These are phyloP conservation scores for Hypholoma sublateritium DNA, from an alignment of 768 basidiomycete species.

Conservation along the genomic window DNA sequence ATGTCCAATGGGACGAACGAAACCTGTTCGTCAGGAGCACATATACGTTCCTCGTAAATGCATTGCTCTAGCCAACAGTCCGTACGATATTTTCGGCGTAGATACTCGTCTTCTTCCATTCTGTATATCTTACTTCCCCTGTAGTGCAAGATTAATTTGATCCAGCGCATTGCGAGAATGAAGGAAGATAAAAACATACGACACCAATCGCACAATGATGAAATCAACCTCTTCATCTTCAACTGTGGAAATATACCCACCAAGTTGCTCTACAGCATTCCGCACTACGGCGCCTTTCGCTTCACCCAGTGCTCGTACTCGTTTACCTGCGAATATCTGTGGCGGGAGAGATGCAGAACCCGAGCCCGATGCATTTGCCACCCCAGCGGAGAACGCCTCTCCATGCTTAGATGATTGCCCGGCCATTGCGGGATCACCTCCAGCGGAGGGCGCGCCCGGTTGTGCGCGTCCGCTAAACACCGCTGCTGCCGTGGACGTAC, in stretches of 20 bases:
- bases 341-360: constrained; percentile 5
- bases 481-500: constrained; percentile 32
- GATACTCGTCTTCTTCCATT: constrained; percentile 47
- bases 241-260: constrained; percentile 49
- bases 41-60: constrained; percentile 73
- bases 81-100: constrained; percentile 67
- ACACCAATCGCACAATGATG: constrained; percentile 71
- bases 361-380: constrained; percentile 2
- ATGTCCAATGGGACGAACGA: constrained; percentile 68
- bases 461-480: constrained; percentile 8
- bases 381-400: not conserved
- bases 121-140: constrained; percentile 73
- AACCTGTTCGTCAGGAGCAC: constrained; percentile 63
- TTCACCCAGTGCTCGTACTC: constrained; percentile 65
- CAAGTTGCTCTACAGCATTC: constrained; percentile 56
- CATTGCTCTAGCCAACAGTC: constrained; percentile 95
- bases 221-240: constrained; percentile 56
- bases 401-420: not conserved
- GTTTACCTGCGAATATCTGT: constrained; percentile 54
- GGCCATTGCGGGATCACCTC: not conserved
- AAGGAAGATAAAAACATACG: constrained; percentile 40
- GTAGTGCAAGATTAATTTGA: not conserved
- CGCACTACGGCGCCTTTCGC: constrained; percentile 58
- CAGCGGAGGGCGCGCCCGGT: constrained; percentile 4
- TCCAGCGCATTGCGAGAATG: not conserved